phyloP scores from a whole-genome alignment of 2,329 filamentous ascomycete genomes.

The Chaetothyriales sp. region DNA sequence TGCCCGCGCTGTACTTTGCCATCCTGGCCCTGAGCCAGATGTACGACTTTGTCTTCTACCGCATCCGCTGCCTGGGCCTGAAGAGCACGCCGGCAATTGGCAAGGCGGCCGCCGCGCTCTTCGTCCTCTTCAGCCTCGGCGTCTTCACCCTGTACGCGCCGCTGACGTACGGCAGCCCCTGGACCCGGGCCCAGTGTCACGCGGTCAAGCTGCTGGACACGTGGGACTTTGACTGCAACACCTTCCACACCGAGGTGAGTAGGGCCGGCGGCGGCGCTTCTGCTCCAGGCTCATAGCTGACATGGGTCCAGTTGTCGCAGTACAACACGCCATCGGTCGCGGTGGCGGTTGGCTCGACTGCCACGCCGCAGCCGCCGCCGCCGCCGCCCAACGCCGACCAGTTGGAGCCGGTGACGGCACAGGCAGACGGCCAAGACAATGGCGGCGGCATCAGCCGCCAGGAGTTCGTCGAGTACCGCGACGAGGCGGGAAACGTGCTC shows the following conservation, averaged over 20 bases:
- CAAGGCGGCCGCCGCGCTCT: conserved; percentile 55
- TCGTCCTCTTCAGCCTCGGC: conserved; percentile 59
- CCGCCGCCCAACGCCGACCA: too few relatives aligned
- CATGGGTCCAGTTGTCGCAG: conserved; percentile 22
- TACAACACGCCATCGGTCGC: conserved; percentile 20
- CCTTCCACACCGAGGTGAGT: conserved; percentile 76
- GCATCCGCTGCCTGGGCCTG: conserved; percentile 54
- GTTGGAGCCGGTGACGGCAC: conserved; percentile 1
- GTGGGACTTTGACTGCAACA: conserved; percentile 99
- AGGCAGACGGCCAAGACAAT: conserved; percentile 19
- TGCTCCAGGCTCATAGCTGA: not conserved
- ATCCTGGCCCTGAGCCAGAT: conserved; percentile 79
- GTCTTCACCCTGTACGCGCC: conserved; percentile 79
- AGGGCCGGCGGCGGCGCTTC: conserved; percentile 11
- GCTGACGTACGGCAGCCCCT: conserved; percentile 80
- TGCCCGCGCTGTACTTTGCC: conserved; percentile 90
- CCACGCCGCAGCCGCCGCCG: conserved; percentile 9
- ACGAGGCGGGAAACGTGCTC: conserved; percentile 82
- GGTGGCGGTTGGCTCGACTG: conserved; percentile 6
- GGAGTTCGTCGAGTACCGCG: conserved; percentile 84
- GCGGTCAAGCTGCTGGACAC: conserved; percentile 72
- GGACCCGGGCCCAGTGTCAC: conserved; percentile 80
- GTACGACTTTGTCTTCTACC: conserved; percentile 70
- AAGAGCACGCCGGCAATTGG: conserved; percentile 60
- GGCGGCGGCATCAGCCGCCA: conserved; percentile 40